Base-by-base conservation (phyloP, 129 eudicot species). In the Flaveria sonorensis region DNA sequence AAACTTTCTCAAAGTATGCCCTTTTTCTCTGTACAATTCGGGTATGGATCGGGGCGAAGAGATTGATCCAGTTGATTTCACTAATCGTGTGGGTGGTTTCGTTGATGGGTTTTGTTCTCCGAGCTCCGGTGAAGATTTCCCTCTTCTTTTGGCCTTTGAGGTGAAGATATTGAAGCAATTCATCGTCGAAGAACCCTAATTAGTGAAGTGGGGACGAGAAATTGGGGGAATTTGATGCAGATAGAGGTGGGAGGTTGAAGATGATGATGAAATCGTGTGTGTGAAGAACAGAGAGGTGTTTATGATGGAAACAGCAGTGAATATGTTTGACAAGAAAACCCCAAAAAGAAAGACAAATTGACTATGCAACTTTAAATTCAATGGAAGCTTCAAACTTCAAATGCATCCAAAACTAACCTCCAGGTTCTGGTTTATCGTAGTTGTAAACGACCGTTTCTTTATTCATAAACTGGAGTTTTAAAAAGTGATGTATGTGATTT, bases 11-110 rank as follows among this genome's bases (percentile, higher is more conserved):
- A 87, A 78, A 47, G 74, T 81, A 0, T 73, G 89, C 57, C 83
- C 85, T 57, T 73, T 92, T 40, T 89, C 91, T 81, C 45, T 77
- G 81, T 89, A 92, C 87, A 92, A 77, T 80, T 92, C 92, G 1
- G 90, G 89, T 68, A 91, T 85, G 28, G 77, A 81, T 56, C 85
- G 76, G 10, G 89, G 84, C 19, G 90, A 91, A 13, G 88, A 72
- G 40, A 81, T 40, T 63, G 94, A 88, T 16, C 91, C 91, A 20
- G 95, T 81, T 16, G 97, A 91, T 67, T 85, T 91, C 0, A 83
- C 83, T 26, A 74, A 80, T 30, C 96, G 75, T 39, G 81, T 66
- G 7, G 75, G 21, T 46, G 79, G 62, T 47, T 72, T 74, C 12
- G 74, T 26, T 28, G 79, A 78, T 36, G 53, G 55, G 67, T 66